phyloP scores from a whole-genome alignment of 2,329 filamentous ascomycete genomes.

The Aspergillus sp. region DNA sequence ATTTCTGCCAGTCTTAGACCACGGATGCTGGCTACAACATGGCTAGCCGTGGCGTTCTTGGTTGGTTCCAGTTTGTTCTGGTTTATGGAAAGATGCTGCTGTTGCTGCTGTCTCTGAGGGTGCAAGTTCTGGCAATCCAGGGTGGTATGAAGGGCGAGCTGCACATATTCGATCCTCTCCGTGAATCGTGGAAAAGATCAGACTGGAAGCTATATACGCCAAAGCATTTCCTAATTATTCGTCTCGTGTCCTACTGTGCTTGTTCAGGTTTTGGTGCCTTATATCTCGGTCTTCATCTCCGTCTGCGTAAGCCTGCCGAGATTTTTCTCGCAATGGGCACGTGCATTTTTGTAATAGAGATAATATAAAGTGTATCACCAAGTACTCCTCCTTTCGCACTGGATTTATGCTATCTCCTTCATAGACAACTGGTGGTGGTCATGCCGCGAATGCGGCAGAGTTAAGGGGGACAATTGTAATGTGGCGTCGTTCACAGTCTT shows the following conservation, averaged over 20 bases:
- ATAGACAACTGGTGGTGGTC: background rate
- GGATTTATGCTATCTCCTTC: conserved; percentile 3
- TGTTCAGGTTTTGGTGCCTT: conserved; percentile 6
- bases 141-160: conserved; percentile 6
- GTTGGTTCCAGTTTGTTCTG: conserved; percentile 10
- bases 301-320: background rate
- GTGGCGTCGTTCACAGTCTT: background rate
- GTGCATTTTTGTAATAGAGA: no score
- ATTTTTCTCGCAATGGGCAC: no score
- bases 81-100: conserved; percentile 16
- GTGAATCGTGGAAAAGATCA: conserved; percentile 1
- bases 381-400: background rate
- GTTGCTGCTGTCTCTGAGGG: conserved; percentile 13
- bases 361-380: no score
- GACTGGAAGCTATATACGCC: conserved; percentile 4
- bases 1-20: conserved; percentile 12
- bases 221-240: conserved; percentile 7
- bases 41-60: conserved; percentile 14
- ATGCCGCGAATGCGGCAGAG: background rate
- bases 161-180: conserved; percentile 6
- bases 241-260: conserved; percentile 8
- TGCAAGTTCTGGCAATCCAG: conserved; percentile 11
- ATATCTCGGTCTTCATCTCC: background rate
- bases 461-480: background rate
- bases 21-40: conserved; percentile 14